Conservation (phyloP, 345 rosid genomes). For the Kandelia obovata region DNA sequence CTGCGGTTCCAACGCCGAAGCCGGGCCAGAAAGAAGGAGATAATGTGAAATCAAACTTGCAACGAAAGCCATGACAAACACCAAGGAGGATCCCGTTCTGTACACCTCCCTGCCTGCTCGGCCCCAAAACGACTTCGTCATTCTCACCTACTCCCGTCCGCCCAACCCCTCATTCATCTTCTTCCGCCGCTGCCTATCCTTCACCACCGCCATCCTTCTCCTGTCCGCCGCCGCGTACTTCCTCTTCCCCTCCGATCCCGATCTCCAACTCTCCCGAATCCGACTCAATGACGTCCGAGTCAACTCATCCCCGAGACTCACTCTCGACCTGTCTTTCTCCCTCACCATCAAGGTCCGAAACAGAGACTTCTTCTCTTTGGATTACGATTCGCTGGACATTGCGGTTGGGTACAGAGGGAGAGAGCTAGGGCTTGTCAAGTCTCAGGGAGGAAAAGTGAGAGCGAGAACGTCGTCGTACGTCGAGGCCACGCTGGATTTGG, state of each 20-base stretch:
- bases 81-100: constrained; percentile 15
- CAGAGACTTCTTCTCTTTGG: constrained; percentile 60
- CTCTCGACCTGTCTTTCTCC: constrained; percentile 67
- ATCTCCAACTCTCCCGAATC: constrained; percentile 48
- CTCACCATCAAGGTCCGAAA: constrained; percentile 59
- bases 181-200: constrained; percentile 44
- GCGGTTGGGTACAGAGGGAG: constrained; percentile 77
- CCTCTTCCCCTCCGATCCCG: constrained; percentile 72
- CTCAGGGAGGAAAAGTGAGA: constrained; percentile 52
- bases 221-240: constrained; percentile 47
- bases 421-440: constrained; percentile 60
- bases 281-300: constrained; percentile 53
- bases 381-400: constrained; percentile 53
- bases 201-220: constrained; percentile 44
- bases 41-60: background rate
- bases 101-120: constrained; percentile 43
- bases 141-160: constrained; percentile 42
- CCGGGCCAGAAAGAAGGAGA: too few relatives aligned
- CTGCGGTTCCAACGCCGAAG: too few relatives aligned
- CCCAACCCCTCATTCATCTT: constrained; percentile 14
- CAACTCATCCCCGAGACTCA: constrained; percentile 37
- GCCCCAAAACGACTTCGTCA: constrained; percentile 40
- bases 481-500: constrained; percentile 66
- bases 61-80: background rate
- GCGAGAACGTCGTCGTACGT: constrained; percentile 66